phyloP scores from a whole-genome alignment of 768 basidiomycete genomes.

The Mycena polygramma region DNA sequence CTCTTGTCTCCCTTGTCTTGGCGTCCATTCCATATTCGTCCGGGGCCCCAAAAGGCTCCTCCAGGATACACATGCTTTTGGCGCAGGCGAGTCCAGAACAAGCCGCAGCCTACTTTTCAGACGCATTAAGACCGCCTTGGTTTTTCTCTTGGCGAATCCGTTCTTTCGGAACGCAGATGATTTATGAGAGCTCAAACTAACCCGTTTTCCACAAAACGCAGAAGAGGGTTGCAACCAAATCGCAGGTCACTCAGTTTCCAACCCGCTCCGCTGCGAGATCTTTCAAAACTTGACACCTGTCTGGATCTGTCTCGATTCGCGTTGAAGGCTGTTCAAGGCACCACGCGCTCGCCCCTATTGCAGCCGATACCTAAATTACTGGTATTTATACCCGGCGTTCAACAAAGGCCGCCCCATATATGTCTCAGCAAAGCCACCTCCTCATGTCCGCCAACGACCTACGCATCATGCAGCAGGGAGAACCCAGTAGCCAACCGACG shows the following conservation, averaged over 20 bases:
- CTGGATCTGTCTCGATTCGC: constrained; percentile 18
- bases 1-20: too few species aligned
- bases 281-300: constrained; percentile 16
- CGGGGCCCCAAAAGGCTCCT: too few species aligned
- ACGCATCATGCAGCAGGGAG: background rate
- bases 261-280: background rate
- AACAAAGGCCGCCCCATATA: background rate
- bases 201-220: background rate
- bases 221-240: background rate
- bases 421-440: background rate
- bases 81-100: too few species aligned
- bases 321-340: background rate
- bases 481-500: background rate
- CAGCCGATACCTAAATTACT: background rate
- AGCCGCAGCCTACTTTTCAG: too few species aligned
- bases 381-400: constrained; percentile 1
- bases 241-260: background rate
- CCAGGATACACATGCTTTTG: too few species aligned
- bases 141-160: too few species aligned
- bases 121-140: too few species aligned
- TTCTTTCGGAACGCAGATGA: too few species aligned
- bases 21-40: too few species aligned
- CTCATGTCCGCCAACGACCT: background rate
- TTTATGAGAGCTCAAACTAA: too few species aligned
- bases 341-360: constrained; percentile 12